Percentiles rank a stretch among this genome's conserved stretches.
Conservation (phyloP, 164 flowering plant species). For the Tetracentron sinense region DNA sequence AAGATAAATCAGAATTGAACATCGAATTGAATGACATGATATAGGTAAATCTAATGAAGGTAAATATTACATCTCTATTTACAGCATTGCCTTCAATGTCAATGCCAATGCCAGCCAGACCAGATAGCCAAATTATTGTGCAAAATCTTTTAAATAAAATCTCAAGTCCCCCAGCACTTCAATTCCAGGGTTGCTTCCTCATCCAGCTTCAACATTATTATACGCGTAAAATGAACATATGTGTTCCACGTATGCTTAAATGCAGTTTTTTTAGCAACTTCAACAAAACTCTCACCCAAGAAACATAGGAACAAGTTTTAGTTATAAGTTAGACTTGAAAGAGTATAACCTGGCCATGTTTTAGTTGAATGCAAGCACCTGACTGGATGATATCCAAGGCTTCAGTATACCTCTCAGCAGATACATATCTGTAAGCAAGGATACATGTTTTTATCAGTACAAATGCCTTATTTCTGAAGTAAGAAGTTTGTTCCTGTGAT, state of each 20-base stretch:
- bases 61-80: not conserved
- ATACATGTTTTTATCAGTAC: not conserved
- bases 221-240: not conserved
- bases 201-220: too few species aligned
- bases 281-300: not conserved
- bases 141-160: too few species aligned
- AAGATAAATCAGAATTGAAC: not conserved
- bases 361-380: constrained; percentile 82
- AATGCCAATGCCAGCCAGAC: not conserved
- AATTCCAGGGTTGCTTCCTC: not conserved
- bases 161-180: not conserved
- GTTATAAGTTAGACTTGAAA: not conserved
- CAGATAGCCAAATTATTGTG: not conserved
- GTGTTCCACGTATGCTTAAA: not conserved
- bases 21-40: not conserved
- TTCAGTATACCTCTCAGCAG: constrained; percentile 69
- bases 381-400: constrained; percentile 83
- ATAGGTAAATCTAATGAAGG: not conserved
- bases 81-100: not conserved
- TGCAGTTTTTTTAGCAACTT: not conserved
- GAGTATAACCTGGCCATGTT: constrained; percentile 64
- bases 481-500: not conserved
- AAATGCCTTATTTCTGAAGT: not conserved
- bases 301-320: not conserved
- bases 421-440: constrained; percentile 47